Conservation (phyloP, 352 stramenopile genomes). For the Phytophthora lateralis region DNA sequence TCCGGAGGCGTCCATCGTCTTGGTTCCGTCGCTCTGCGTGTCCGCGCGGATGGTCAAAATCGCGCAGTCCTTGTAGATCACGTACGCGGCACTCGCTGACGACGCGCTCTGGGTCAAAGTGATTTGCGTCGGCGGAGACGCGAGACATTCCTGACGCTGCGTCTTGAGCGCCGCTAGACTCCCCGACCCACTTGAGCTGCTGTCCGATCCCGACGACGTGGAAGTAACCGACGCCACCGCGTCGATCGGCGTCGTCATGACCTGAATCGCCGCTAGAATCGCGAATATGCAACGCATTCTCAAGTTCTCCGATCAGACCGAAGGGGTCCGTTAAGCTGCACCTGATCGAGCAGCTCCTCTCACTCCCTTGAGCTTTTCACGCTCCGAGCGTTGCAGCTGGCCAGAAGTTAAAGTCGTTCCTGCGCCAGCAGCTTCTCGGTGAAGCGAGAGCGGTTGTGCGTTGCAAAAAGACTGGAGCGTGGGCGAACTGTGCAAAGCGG, state of each 20-base stretch:
- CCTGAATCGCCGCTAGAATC: constrained; percentile 17
- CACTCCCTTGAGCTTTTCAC: constrained; percentile 1
- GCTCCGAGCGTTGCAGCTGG: background rate
- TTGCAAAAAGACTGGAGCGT: constrained; percentile 20
- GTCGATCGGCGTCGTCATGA: background rate
- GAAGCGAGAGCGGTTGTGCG: constrained; percentile 21
- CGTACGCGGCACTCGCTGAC: constrained; percentile 27
- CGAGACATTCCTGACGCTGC: constrained; percentile 33
- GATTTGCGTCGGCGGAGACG: constrained; percentile 23
- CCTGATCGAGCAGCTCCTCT: constrained; percentile 9
- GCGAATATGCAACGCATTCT: constrained; percentile 12
- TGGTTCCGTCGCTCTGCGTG: constrained; percentile 31
- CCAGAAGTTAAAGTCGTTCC: background rate
- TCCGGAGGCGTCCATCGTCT: constrained; percentile 35
- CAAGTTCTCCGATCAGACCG: constrained; percentile 8
- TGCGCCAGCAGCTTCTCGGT: constrained; percentile 26
- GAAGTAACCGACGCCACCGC: background rate
- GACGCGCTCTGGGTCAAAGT: constrained; percentile 35
- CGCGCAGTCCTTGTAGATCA: constrained; percentile 39
- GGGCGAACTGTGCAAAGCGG: constrained; percentile 16
- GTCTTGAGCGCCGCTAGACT: constrained; percentile 33
- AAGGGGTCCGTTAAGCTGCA: background rate
- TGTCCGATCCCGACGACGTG: background rate
- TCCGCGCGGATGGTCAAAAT: constrained; percentile 34
- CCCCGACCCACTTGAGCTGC: constrained; percentile 9